Percentiles rank a stretch among this genome's conserved stretches.
Conservation (phyloP, 495 filamentous ascomycete genomes). For the Xylaria flabelliformis region DNA sequence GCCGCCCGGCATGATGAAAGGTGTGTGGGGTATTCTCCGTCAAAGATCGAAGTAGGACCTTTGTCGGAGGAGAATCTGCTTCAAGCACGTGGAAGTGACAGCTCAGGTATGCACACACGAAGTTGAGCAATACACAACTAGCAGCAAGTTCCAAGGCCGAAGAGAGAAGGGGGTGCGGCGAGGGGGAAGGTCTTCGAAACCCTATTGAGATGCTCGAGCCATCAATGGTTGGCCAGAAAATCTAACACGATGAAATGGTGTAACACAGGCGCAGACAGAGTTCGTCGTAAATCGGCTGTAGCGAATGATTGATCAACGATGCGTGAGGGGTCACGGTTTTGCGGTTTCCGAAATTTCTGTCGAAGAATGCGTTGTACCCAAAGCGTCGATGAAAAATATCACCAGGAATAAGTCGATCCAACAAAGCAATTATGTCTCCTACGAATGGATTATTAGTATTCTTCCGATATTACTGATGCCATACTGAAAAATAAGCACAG, state of each 20-base stretch:
- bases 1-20: conserved; percentile 70
- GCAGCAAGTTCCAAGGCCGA: conserved; percentile 46
- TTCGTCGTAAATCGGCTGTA: neutral
- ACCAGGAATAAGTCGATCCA: neutral
- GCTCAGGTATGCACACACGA: conserved; percentile 31
- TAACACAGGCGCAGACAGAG: neutral
- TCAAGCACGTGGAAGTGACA: conserved; percentile 49
- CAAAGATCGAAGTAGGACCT: conserved; percentile 37
- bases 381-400: neutral
- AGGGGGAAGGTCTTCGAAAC: conserved; percentile 40
- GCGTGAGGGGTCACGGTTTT: neutral
- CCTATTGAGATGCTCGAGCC: conserved; percentile 51
- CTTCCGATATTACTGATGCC: neutral
- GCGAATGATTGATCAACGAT: neutral
- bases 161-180: conserved; percentile 44
- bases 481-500: neutral
- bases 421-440: conserved; percentile 17
- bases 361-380: conserved; percentile 21
- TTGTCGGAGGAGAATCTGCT: conserved; percentile 45
- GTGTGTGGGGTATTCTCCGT: conserved; percentile 31
- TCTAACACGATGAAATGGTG: neutral
- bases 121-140: conserved; percentile 36
- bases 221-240: conserved; percentile 39
- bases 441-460: neutral
- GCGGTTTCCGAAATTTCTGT: neutral